Base-by-base conservation (phyloP, 2,329 filamentous ascomycete genomes). In the Cordyceps javanica region DNA sequence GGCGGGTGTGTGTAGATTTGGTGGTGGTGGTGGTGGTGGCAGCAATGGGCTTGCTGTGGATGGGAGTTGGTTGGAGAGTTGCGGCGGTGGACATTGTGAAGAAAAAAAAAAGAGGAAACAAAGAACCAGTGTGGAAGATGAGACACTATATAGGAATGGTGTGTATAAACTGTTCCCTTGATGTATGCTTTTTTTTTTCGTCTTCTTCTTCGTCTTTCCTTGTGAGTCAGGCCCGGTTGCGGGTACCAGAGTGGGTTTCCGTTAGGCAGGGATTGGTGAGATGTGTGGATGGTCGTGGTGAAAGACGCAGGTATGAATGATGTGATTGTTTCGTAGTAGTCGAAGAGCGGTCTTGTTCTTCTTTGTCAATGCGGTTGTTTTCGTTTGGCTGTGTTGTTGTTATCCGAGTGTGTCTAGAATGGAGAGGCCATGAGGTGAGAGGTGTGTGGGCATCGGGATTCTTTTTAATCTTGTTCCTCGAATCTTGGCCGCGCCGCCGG, bases 71-170 rank as follows among this genome's bases (percentile, higher is more conserved):
- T 64, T 64, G 65, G 34, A 65, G 60, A 42, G 61, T 60, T 62
- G 64, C 61, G 55, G 65, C 61, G 54, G 69, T 62, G 59, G 69
- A 68, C 69, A 72, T 72, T 50, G 57, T 69, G 64, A 60, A 59
- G 32, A 56, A 39, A 8, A 23, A 58, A 49, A 32, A 25, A 60
- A 49, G 34, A 51, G 34, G 36, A 38, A 10, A 6, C 6, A 32
- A 32, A 32, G 30, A n/a, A n/a, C n/a, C n/a, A n/a, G 30, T 32
- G 38, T 41, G 38, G 16, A n/a, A 11, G 30, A 38, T 38, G 25
- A 42, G 41, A 55, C 34, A 50, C 41, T 52, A 44, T 45, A 56
- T 58, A 46, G 58, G 49, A 59, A 52, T 62, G 60, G 62, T 60
- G 55, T 41, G 23, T 8, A 39, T 42, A n/a, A 28, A 64, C 62